A percentile compares a stretch with the other conserved stretches of the same genome.
These are phyloP conservation scores for Chlorella sp. DNA, from an alignment of 139 green algal species.

Conservation along the genomic window DNA sequence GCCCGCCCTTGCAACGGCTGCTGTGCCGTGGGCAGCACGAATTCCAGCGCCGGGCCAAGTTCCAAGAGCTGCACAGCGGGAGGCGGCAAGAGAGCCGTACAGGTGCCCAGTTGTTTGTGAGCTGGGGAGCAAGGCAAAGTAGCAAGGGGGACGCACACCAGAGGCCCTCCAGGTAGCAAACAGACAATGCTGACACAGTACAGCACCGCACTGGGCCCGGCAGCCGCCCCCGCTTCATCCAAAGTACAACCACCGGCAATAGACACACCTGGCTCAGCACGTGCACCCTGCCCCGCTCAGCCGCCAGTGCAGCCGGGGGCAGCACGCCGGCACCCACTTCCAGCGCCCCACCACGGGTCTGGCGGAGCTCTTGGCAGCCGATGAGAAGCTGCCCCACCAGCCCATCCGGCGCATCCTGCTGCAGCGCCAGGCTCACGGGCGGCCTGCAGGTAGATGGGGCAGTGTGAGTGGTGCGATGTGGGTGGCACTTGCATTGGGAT, in stretches of 20 bases:
- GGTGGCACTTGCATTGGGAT: too few species aligned
- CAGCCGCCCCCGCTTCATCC: not conserved
- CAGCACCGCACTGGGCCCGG: too few species aligned
- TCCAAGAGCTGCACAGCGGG: not conserved
- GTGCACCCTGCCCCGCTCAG: not conserved
- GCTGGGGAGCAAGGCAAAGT: too few species aligned
- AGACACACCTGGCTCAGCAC: not conserved
- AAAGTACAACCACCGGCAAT: not conserved
- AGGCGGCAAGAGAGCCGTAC: not conserved
- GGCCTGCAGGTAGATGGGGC: not conserved
- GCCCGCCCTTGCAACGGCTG: not conserved
- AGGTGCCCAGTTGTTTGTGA: not conserved
- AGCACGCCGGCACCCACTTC: not conserved
- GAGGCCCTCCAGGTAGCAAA: too few species aligned
- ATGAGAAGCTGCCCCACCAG: not conserved
- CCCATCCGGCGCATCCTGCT: not conserved
- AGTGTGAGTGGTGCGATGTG: too few species aligned
- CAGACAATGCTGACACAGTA: too few species aligned
- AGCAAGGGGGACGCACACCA: too few species aligned
- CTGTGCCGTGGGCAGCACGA: not conserved
- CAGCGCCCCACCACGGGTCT: not conserved
- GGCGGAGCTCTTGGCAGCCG: not conserved
- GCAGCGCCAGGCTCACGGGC: constrained; percentile 1
- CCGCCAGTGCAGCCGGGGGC: not conserved
- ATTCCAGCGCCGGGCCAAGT: not conserved